Evolutionary conservation across 2,329 filamentous ascomycete species (phyloP).

Genomic region (Epichloe sp.): DNA sequence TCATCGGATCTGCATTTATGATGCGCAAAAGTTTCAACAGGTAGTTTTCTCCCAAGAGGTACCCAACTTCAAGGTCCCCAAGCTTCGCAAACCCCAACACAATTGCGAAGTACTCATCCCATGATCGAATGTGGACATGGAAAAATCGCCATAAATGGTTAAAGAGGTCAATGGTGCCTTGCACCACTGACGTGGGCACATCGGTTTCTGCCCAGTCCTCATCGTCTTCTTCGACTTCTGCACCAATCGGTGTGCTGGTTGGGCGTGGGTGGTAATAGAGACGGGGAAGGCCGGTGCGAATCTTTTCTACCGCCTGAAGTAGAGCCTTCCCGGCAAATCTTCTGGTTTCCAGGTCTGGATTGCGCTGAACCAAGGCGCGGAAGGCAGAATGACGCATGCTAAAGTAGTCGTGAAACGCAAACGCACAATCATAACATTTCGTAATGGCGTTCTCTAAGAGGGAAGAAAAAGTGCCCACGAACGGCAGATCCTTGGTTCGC

Average conservation of each 20-base stretch:
- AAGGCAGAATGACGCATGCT: conserved; percentile 39
- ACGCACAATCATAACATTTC: conserved; percentile 38
- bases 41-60: conserved; percentile 49
- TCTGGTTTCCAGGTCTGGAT: conserved; percentile 43
- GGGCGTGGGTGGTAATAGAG: conserved; percentile 27
- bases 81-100: conserved; percentile 52
- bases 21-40: conserved; percentile 46
- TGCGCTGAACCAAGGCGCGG: conserved; percentile 52
- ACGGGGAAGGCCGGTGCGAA: conserved; percentile 35
- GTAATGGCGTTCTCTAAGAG: conserved; percentile 35
- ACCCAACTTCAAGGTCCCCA: conserved; percentile 42
- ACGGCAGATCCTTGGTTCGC: conserved; percentile 53
- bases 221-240: conserved; percentile 15
- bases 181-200: conserved; percentile 12
- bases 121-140: conserved; percentile 48
- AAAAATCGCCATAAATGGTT: conserved; percentile 48
- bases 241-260: conserved; percentile 2
- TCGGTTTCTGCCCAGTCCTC: conserved; percentile 13
- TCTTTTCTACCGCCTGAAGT: conserved; percentile 34
- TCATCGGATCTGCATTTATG: conserved; percentile 42
- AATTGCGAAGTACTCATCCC: conserved; percentile 67
- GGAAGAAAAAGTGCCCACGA: conserved; percentile 43
- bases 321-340: conserved; percentile 37
- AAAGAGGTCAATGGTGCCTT: conserved; percentile 33
- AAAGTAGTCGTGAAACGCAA: conserved; percentile 50